These are phyloP conservation scores for Agaricus blazei DNA, from an alignment of 768 basidiomycete genomes.

Conservation along the genomic window DNA sequence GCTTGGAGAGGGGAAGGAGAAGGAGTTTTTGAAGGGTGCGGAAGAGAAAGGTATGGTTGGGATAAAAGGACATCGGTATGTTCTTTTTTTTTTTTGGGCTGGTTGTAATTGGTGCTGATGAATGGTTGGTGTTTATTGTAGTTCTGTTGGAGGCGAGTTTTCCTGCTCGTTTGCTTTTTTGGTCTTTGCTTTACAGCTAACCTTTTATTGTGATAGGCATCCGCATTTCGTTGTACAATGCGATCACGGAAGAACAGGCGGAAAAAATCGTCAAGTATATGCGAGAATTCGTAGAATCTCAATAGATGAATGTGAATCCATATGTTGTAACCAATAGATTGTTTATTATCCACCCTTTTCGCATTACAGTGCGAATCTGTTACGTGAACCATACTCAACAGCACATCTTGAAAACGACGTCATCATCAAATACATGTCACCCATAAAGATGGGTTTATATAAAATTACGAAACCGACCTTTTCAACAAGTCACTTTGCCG, in stretches of 20 bases:
- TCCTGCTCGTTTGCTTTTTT: background rate
- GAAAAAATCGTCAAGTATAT: conserved; percentile 58
- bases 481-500: conserved; percentile 75
- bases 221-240: conserved; percentile 86
- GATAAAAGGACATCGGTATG: conserved; percentile 88
- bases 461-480: background rate
- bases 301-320: background rate
- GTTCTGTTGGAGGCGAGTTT: conserved; percentile 7
- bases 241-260: conserved; percentile 71
- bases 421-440: no score
- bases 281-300: conserved; percentile 39
- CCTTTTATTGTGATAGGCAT: conserved; percentile 65
- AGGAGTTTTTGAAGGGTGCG: conserved; percentile 76
- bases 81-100: background rate
- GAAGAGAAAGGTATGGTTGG: conserved; percentile 77
- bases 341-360: no score
- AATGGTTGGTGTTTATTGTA: background rate
- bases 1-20: conserved; percentile 65
- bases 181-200: background rate
- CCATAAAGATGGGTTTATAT: background rate
- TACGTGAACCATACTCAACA: no score
- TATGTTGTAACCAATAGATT: no score
- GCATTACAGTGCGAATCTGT: no score
- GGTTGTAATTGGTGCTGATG: background rate
- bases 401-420: no score